Evolutionary conservation across 2,329 filamentous ascomycete genomes (phyloP).

Genomic region (Fusarium marasasianum): DNA sequence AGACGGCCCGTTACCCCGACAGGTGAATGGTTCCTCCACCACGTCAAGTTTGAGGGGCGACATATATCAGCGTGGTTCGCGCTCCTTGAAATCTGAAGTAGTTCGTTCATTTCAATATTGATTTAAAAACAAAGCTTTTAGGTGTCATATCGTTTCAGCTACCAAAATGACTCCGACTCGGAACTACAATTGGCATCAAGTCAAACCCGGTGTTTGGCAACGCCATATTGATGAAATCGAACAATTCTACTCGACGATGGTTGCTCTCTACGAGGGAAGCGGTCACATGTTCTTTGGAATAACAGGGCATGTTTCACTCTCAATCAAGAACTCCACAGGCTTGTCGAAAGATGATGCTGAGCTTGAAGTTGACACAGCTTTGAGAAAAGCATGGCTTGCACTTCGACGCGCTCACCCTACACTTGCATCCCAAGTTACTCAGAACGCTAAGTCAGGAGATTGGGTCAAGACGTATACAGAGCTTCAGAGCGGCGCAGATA

Average conservation of each 20-base stretch:
- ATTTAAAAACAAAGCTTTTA: rapidly evolving
- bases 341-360: slow-evolving; percentile 1
- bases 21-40: background rate
- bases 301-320: slow-evolving; percentile 50
- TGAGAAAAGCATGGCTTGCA: slow-evolving; percentile 48
- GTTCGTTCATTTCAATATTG: rapidly evolving
- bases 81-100: background rate
- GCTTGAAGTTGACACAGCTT: slow-evolving; percentile 40
- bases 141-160: rapidly evolving
- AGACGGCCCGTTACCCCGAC: background rate
- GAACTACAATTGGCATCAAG: slow-evolving; percentile 39
- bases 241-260: slow-evolving; percentile 51
- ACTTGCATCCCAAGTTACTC: slow-evolving; percentile 43
- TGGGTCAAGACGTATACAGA: slow-evolving; percentile 43
- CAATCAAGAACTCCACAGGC: background rate
- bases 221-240: slow-evolving; percentile 54
- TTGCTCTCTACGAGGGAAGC: slow-evolving; percentile 47
- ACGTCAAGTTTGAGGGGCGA: background rate
- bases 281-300: slow-evolving; percentile 55
- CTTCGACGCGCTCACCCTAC: slow-evolving; percentile 48
- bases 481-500: background rate
- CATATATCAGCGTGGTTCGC: background rate
- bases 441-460: slow-evolving; percentile 20
- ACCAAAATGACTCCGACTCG: background rate
- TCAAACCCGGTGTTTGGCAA: slow-evolving; percentile 43